phyloP scores from a whole-genome alignment of 495 filamentous ascomycete genomes.

The Tuber melanosporum region DNA sequence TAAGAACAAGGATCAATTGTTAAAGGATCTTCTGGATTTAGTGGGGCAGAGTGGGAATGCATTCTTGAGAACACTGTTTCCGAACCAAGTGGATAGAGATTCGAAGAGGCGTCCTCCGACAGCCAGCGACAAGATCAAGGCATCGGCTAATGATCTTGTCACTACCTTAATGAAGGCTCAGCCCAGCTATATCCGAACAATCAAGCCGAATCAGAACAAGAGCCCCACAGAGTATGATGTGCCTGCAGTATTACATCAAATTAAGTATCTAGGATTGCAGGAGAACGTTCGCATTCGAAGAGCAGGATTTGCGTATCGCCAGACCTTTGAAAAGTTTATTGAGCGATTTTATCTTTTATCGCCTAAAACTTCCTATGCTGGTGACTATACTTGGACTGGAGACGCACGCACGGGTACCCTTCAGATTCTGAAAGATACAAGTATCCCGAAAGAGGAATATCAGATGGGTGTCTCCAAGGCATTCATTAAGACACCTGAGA shows the following conservation, averaged over 20 bases:
- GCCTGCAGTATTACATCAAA: constrained; percentile 91
- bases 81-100: constrained; percentile 88
- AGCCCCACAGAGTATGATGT: constrained; percentile 84
- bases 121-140: constrained; percentile 93
- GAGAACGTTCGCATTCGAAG: constrained; percentile 97
- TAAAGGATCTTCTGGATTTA: constrained; percentile 89
- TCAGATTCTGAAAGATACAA: constrained; percentile 92
- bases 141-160: constrained; percentile 92
- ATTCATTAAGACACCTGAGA: constrained; percentile 98
- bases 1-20: constrained; percentile 96
- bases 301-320: constrained; percentile 94
- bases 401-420: constrained; percentile 79
- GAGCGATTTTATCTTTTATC: constrained; percentile 96
- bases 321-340: constrained; percentile 97
- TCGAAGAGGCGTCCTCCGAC: constrained; percentile 91
- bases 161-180: constrained; percentile 93
- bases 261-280: constrained; percentile 97
- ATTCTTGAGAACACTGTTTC: constrained; percentile 84
- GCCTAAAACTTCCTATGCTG: constrained; percentile 88
- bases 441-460: constrained; percentile 89
- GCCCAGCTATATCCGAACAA: constrained; percentile 96
- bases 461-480: constrained; percentile 96
- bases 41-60: constrained; percentile 74
- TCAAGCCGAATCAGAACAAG: constrained; percentile 99
- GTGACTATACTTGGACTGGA: constrained; percentile 93